Base-by-base conservation (phyloP, 2,329 filamentous ascomycete genomes). In the Volutella citrinella region DNA sequence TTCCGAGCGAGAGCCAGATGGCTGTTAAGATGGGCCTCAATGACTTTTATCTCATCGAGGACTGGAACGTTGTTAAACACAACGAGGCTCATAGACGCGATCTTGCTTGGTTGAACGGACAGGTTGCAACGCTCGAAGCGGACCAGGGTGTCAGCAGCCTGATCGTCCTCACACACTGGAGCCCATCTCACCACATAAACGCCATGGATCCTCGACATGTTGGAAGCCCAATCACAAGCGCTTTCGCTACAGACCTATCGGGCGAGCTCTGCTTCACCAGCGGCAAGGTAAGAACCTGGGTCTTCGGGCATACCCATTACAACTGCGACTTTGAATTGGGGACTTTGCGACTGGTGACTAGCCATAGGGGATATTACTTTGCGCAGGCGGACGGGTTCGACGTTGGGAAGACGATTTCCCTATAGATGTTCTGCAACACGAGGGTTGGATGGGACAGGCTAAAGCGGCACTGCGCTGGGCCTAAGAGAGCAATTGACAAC, bases 231-330 rank as follows among this genome's bases (percentile, higher is more conserved):
- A 54, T 61, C 5, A 28, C 23, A 3, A 49, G 52, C 3, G 60
- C 45, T 5, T 71, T 73, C 40, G 52, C 55, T 0, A 69, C 65
- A 0, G 63, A 72, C 36, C 36, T 72, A 20, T 48, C 49, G 0
- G 17, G 18, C 0, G 52, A 68, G 38, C 3, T 5, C 5, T 69
- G 63, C 43, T 72, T 61, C 48, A 46, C 6, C 2, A 59, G 45
- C 18, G 16, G 14, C 0, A 48, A 37, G 3, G 65, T 71, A 13
- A 63, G 54, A 45, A 19, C 67, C 0, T 74, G 68, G 69, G 68
- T 59, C 1, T 73, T 72, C 51, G 68, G 69, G 1, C 69, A 74
- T 39, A 73, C 69, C 10, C 68, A 72, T 42, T 69, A 57, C 43
- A 70, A 67, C 36, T 70, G 66, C 45, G 59, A 65, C 23, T 66